phyloP scores from a whole-genome alignment of 805 yeast genomes.

The Hanseniaspora occidentalis region DNA sequence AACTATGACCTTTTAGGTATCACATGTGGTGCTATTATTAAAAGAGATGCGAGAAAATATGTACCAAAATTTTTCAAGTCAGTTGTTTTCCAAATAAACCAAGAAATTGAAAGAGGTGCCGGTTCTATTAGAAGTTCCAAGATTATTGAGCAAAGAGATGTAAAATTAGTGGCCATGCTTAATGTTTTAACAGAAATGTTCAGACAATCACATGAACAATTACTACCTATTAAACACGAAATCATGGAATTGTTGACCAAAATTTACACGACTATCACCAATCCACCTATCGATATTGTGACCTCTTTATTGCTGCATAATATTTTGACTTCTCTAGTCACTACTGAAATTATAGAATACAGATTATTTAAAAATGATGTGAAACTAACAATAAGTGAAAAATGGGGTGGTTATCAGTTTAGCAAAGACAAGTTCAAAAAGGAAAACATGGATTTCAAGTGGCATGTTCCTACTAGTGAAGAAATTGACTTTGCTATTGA shows the following conservation, averaged over 20 bases:
- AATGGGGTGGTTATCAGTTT: slow-evolving; percentile 72
- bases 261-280: slow-evolving; percentile 21
- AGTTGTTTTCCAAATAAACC: slow-evolving; percentile 31
- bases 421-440: slow-evolving; percentile 35
- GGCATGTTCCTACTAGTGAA: slow-evolving; percentile 58
- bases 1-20: slow-evolving; percentile 58
- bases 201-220: slow-evolving; percentile 48
- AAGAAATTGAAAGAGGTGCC: slow-evolving; percentile 68
- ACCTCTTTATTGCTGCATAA: slow-evolving; percentile 57
- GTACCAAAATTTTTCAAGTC: slow-evolving; percentile 16
- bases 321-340: slow-evolving; percentile 48
- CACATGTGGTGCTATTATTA: slow-evolving; percentile 59
- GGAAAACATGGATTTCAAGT: slow-evolving; percentile 43
- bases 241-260: slow-evolving; percentile 27
- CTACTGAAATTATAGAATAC: slow-evolving; percentile 44
- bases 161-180: slow-evolving; percentile 57
- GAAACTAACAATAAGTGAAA: slow-evolving; percentile 25
- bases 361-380: slow-evolving; percentile 39
- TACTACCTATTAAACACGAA: slow-evolving; percentile 33
- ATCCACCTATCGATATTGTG: slow-evolving; percentile 47
- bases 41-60: slow-evolving; percentile 31
- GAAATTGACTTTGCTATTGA: slow-evolving; percentile 53
- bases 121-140: slow-evolving; percentile 57
- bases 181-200: slow-evolving; percentile 57
- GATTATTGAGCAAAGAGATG: slow-evolving; percentile 68